Conservation (phyloP, 192 early-diverging fungal species). For the Lunasporangiospora selenospora region DNA sequence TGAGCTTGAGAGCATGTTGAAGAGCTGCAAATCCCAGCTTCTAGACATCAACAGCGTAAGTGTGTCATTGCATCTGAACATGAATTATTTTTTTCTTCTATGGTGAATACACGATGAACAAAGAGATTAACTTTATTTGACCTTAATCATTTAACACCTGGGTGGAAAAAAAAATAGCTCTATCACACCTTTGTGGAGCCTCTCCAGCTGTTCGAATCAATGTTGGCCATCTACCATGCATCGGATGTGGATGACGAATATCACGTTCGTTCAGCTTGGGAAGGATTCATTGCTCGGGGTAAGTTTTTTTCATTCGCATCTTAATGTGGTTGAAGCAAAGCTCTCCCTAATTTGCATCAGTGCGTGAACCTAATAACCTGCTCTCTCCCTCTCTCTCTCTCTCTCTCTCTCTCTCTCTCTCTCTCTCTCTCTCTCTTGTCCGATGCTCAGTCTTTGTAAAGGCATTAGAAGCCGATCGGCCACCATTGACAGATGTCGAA, state of each 20-base stretch:
- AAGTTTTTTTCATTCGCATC: not conserved
- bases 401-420: too few species aligned
- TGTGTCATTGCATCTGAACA: not conserved
- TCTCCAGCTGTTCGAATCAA: conserved; percentile 41
- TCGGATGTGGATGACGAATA: conserved; percentile 46
- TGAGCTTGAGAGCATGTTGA: conserved; percentile 12
- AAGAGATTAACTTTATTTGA: too few species aligned
- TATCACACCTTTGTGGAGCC: conserved; percentile 35
- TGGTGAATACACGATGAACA: too few species aligned
- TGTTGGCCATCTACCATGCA: conserved; percentile 43
- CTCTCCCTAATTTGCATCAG: too few species aligned
- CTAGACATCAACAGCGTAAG: conserved; percentile 27
- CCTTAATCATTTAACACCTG: too few species aligned
- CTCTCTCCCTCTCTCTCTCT: too few species aligned
- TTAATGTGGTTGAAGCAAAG: not conserved
- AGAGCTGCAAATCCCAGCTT: conserved; percentile 28
- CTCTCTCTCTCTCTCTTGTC: too few species aligned
- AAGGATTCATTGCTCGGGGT: conserved; percentile 37
- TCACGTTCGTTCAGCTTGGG: conserved; percentile 40
- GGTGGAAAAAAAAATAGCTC: conserved; percentile 19
- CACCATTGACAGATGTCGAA: conserved; percentile 39
- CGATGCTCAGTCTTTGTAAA: conserved; percentile 36
- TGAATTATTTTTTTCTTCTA: too few species aligned
- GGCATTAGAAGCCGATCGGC: conserved; percentile 19
- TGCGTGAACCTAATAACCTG: too few species aligned